Conservation (phyloP, 1,284 basidiomycete species). For the Trametes sp. region DNA sequence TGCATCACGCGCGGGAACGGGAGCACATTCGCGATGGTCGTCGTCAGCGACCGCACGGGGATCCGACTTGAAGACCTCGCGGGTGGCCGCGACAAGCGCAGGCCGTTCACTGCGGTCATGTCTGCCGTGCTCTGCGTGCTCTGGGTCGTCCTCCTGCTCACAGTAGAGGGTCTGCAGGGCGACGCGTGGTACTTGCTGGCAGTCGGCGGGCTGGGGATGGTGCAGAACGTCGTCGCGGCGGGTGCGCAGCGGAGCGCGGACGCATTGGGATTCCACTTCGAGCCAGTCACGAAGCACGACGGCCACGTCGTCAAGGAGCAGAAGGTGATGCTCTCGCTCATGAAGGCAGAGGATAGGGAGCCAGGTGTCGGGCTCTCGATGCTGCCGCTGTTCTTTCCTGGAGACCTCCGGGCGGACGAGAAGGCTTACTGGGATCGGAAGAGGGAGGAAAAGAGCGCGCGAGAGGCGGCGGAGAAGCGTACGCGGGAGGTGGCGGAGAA, state of each 20-base stretch:
- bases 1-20: slow-evolving; percentile 44
- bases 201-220: slow-evolving; percentile 35
- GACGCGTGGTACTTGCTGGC: slow-evolving; percentile 36
- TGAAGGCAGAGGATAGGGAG: slow-evolving; percentile 31
- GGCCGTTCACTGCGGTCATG: slow-evolving; percentile 19
- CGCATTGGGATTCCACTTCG: slow-evolving; percentile 33
- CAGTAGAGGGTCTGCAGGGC: slow-evolving; percentile 28
- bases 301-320: slow-evolving; percentile 13
- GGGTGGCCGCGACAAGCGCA: slow-evolving; percentile 25
- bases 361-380: slow-evolving; percentile 28
- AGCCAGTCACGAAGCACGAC: slow-evolving; percentile 14
- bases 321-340: slow-evolving; percentile 34
- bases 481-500: background rate
- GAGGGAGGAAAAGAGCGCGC: slow-evolving; percentile 6
- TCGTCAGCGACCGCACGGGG: slow-evolving; percentile 38
- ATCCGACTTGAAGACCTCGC: slow-evolving; percentile 44
- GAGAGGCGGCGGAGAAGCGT: slow-evolving; percentile 1
- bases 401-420: slow-evolving; percentile 31
- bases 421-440: slow-evolving; percentile 23
- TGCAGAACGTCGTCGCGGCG: slow-evolving; percentile 35
- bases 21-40: slow-evolving; percentile 40
- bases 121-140: slow-evolving; percentile 27
- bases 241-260: slow-evolving; percentile 28
- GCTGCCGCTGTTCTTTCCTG: slow-evolving; percentile 34
- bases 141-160: slow-evolving; percentile 35